Conservation (phyloP, 306 rosid species). For the Pyrus betulifolia region DNA sequence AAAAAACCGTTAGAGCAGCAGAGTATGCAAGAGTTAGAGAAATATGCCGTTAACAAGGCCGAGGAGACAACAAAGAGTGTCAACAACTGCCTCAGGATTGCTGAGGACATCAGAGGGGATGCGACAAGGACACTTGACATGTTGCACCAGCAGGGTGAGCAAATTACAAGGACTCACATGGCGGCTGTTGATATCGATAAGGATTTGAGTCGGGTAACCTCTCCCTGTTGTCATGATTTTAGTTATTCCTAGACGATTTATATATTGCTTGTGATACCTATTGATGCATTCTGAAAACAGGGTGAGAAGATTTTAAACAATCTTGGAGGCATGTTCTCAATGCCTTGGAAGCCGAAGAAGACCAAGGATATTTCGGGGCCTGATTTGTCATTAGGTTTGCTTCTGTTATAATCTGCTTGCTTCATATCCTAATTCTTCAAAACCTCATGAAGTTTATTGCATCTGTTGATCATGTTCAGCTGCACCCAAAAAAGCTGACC, state of each 20-base stretch:
- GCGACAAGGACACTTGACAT: constrained; percentile 79
- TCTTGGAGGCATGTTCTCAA: constrained; percentile 95
- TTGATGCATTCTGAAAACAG: constrained; percentile 21
- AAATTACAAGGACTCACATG: constrained; percentile 74
- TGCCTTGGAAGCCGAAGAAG: constrained; percentile 87
- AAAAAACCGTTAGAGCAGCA: constrained; percentile 47
- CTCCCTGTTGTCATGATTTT: background rate
- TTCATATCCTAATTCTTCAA: background rate
- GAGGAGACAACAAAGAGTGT: constrained; percentile 75
- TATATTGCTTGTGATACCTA: background rate
- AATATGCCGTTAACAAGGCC: constrained; percentile 61
- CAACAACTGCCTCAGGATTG: constrained; percentile 68
- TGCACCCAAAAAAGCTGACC: constrained; percentile 22
- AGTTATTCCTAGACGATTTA: background rate
- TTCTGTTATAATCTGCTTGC: background rate
- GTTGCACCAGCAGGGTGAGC: constrained; percentile 93
- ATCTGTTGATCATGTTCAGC: background rate
- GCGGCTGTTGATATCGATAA: constrained; percentile 73
- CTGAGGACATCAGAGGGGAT: constrained; percentile 70
- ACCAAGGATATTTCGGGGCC: constrained; percentile 62
- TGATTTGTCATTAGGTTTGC: constrained; percentile 58
- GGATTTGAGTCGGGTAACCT: constrained; percentile 69
- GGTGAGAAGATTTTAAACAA: constrained; percentile 89
- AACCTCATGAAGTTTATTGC: background rate
- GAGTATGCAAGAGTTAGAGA: constrained; percentile 70